phyloP scores from a whole-genome alignment of 2,329 filamentous ascomycete genomes.

The Dendryphion nanum region DNA sequence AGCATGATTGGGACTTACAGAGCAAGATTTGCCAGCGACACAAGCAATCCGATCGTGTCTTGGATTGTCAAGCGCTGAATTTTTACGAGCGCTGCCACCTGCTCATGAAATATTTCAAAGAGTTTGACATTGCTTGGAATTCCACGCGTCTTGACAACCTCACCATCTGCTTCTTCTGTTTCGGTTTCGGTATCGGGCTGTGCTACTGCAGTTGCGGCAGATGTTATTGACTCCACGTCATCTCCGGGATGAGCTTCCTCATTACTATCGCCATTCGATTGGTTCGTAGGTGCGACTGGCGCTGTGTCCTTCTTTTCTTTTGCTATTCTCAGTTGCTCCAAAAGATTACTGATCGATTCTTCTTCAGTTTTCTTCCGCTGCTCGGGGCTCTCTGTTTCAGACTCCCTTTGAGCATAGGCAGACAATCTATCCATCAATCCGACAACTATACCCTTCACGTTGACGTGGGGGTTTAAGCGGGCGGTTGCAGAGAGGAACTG shows the following conservation, averaged over 20 bases:
- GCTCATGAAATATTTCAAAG: slow-evolving; percentile 96
- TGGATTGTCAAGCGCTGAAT: slow-evolving; percentile 88
- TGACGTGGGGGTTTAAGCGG: slow-evolving; percentile 90
- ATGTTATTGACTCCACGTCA: slow-evolving; percentile 28
- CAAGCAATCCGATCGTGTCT: slow-evolving; percentile 88
- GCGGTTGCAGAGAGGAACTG: slow-evolving; percentile 92
- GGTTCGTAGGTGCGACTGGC: slow-evolving; percentile 16
- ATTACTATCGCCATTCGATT: slow-evolving; percentile 38
- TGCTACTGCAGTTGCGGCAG: slow-evolving; percentile 28
- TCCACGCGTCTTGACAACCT: slow-evolving; percentile 48
- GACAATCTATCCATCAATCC: slow-evolving; percentile 96
- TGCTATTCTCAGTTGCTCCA: slow-evolving; percentile 73
- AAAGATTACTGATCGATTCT: slow-evolving; percentile 73
- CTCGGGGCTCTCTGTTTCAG: slow-evolving; percentile 67
- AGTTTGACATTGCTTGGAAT: slow-evolving; percentile 80
- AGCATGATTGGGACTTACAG: slow-evolving; percentile 52
- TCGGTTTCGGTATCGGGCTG: slow-evolving; percentile 37
- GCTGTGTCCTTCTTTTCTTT: slow-evolving; percentile 52
- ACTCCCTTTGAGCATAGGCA: slow-evolving; percentile 88
- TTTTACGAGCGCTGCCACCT: slow-evolving; percentile 90
- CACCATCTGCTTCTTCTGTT: slow-evolving; percentile 41
- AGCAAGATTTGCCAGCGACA: slow-evolving; percentile 90
- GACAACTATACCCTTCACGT: slow-evolving; percentile 97
- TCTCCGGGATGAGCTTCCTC: slow-evolving; percentile 23
- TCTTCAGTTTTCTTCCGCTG: slow-evolving; percentile 77